Evolutionary conservation across 768 basidiomycete species (phyloP), one percentile per base, ranked within the genome.

Genomic region (Mycena chlorophos): DNA sequence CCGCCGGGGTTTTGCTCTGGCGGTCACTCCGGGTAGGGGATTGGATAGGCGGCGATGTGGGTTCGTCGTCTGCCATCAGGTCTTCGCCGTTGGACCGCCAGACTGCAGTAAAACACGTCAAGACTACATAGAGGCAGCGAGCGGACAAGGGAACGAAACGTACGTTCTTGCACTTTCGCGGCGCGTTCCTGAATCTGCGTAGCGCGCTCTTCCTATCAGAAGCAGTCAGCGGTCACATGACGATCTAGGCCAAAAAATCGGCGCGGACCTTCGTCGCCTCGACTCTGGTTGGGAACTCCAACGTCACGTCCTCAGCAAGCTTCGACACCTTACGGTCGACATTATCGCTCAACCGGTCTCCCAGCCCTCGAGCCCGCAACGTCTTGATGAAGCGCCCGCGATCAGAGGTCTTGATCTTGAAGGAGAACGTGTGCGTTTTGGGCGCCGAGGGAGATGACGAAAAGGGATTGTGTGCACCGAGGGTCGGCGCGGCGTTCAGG

Each of bases 291-390:
- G 53, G 19, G 23, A 60, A 54, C 1, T 57, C 48, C 54, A 65
- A 43, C 26, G 26, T 51, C 10, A 60, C 20, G 17, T 38, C 49
- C 34, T 57, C 56, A 19, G 27, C 52, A 34, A 54, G 31, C 37
- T 47, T 55, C 25, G 64, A 65, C 14, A 65, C 51, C 55, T 65
- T 65, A 19, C 55, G 54, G 19, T 57, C 58, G 30, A 39, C 28
- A 5, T 54, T 43, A 28, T 38, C 52, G 38, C 56, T 52, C 17
- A 62, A 28, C 27, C 59, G 26, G 39, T 50, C 51, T 56, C 54
- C 61, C 43, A 56, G 5, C n/a, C 62, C 64, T 19, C 64, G 31
- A 8, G 51, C 57, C 19, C 48, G 53, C 2, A 65, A 29, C 37
- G 55, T n/a, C 29, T 61, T 43, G 34, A 61, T 16, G 23, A 65